A percentile compares a stretch with the other conserved stretches of the same genome.
Evolutionary conservation across 2,329 filamentous ascomycete genomes (phyloP).

Genomic region (Colletotrichum godetiae): DNA sequence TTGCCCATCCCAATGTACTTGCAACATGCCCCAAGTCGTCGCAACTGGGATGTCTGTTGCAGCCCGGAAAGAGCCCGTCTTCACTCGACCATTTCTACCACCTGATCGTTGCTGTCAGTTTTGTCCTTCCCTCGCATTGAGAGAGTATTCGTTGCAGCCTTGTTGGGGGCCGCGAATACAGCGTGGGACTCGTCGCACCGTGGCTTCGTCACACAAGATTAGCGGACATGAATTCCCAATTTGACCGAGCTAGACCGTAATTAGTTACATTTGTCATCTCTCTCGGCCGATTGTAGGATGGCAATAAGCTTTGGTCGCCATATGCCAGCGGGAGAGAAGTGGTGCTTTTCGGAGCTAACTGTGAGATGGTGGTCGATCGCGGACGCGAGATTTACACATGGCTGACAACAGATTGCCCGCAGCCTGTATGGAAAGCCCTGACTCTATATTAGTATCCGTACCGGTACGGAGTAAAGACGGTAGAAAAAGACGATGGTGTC

Average conservation of each 20-base stretch:
- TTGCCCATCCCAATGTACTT: conserved; percentile 30
- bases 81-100: not conserved
- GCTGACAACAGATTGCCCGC: not conserved
- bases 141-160: not conserved
- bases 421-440: not conserved
- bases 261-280: conserved; percentile 15
- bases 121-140: not conserved
- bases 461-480: conserved; percentile 1
- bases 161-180: conserved; percentile 4
- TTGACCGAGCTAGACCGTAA: conserved; percentile 19
- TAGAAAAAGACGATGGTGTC: conserved; percentile 7
- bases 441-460: not conserved
- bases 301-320: conserved; percentile 28
- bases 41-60: conserved; percentile 22
- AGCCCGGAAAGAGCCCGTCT: not conserved
- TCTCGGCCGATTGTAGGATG: conserved; percentile 28
- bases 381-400: conserved; percentile 31
- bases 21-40: conserved; percentile 26
- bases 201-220: conserved; percentile 30
- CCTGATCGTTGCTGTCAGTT: not conserved
- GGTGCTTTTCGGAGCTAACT: conserved; percentile 1
- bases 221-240: conserved; percentile 32
- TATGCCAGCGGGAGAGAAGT: conserved; percentile 7
- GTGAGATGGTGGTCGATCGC: conserved; percentile 8
- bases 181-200: conserved; percentile 20